Evolutionary conservation across 2,329 filamentous ascomycete species (phyloP).

Genomic region (Fusarium nodosum): DNA sequence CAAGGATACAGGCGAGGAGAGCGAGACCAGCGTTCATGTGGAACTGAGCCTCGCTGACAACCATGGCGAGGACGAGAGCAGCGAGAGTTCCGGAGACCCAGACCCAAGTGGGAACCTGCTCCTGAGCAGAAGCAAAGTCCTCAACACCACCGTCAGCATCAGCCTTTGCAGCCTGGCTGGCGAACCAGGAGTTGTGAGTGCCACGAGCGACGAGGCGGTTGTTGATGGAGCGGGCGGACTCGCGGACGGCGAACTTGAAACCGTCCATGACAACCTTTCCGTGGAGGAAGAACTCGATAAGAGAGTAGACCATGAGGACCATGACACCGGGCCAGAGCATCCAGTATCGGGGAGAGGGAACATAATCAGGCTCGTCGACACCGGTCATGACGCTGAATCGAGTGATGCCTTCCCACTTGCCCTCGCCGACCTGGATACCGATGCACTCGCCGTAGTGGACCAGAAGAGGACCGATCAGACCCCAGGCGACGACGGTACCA

Average conservation of each 20-base stretch:
- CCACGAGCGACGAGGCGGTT: slow-evolving; percentile 51
- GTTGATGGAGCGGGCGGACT: slow-evolving; percentile 52
- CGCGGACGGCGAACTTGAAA: slow-evolving; percentile 52
- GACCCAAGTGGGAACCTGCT: slow-evolving; percentile 67
- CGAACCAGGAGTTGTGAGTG: slow-evolving; percentile 52
- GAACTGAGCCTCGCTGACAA: slow-evolving; percentile 66
- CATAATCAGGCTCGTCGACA: slow-evolving; percentile 48
- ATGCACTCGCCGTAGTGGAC: slow-evolving; percentile 65
- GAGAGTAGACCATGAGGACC: slow-evolving; percentile 59
- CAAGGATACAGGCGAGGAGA: slow-evolving; percentile 67
- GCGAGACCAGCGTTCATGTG: slow-evolving; percentile 69
- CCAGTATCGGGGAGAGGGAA: slow-evolving; percentile 59
- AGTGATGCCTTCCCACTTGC: slow-evolving; percentile 51
- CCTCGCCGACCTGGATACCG: slow-evolving; percentile 56
- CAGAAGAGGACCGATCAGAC: slow-evolving; percentile 63
- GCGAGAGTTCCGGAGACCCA: slow-evolving; percentile 62
- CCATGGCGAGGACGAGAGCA: slow-evolving; percentile 65
- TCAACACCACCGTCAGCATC: slow-evolving; percentile 53
- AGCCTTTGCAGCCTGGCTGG: slow-evolving; percentile 55
- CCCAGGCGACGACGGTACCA: slow-evolving; percentile 68
- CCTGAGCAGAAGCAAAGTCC: slow-evolving; percentile 57
- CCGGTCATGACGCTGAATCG: slow-evolving; percentile 53
- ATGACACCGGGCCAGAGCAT: slow-evolving; percentile 61
- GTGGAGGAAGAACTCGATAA: slow-evolving; percentile 59
- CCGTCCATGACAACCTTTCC: slow-evolving; percentile 56